Evolutionary conservation across 2,329 filamentous ascomycete genomes (phyloP), one percentile per base, ranked within the genome.

Genomic region (Penicillium sp.): DNA sequence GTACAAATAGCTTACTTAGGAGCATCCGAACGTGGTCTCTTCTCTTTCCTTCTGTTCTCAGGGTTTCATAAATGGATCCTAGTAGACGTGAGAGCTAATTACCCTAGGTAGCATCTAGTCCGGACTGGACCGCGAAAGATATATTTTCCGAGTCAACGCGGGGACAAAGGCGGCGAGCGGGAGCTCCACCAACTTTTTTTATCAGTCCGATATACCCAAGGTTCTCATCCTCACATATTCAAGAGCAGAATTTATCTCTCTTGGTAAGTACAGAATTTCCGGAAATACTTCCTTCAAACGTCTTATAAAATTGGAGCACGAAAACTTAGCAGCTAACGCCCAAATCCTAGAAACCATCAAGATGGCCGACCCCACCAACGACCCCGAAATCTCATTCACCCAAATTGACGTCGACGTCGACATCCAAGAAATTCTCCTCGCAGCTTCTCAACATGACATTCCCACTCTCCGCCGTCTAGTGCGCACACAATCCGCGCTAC

Each of bases 401-500:
- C 63, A 75, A 25, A 63, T 73, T 51, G 62, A 73, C 55, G 67
- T 76, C 60, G 76, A 79, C 58, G 63, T 77, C 42, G 67, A 73
- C 31, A 72, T 77, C 33, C 85, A 88, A 74, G 81, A 84, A 60
- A 83, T 90, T 63, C 83, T 91, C 53, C 82, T 88, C 48, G 86
- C 86, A 23, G 82, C 88, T 35, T 82, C 87, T 5, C 81, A 88
- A 64, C 88, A 90, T 74, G 83, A 96, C 72, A 76, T 88, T 59
- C 74, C 82, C 35, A 81, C 83, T 50, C 83, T 96, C 43, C 88
- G 88, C 72, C 82, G 83, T 55, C 83, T 96, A 8, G 84, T 96
- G 60, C 81, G 84, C 67, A 82, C 78, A 52, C 77, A 80, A 62
- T 69, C 73, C 37, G 65, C 67, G 4, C 57, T 66, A 16, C 71